Conservation (phyloP, 1,284 basidiomycete genomes). For the Ustilago curta region DNA sequence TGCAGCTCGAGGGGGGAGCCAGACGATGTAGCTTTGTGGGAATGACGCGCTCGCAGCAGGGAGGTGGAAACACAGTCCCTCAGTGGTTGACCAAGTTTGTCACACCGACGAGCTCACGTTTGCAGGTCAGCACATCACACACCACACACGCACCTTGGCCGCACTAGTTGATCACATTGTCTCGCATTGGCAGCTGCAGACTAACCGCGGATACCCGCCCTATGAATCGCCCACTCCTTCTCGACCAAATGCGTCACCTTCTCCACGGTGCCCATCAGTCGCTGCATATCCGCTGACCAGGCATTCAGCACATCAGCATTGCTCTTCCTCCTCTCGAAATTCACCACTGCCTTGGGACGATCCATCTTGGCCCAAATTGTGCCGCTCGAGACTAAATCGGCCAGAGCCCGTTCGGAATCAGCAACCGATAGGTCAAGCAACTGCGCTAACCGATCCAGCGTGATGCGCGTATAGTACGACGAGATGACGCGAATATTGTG, state of each 20-base stretch:
- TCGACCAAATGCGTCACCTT: conserved; percentile 66
- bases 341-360: conserved; percentile 87
- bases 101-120: no score
- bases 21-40: no score
- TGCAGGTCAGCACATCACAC: no score
- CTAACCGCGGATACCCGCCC: conserved; percentile 56
- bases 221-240: conserved; percentile 67
- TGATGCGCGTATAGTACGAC: conserved; percentile 94
- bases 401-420: conserved; percentile 88
- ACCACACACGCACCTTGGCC: not conserved
- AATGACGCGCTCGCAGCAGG: no score
- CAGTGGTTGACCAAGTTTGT: no score
- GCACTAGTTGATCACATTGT: not conserved
- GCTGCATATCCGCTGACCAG: conserved; percentile 95
- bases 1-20: no score
- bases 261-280: conserved; percentile 73
- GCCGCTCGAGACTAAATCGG: conserved; percentile 80
- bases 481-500: conserved; percentile 97
- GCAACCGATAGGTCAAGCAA: conserved; percentile 86
- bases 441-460: conserved; percentile 82
- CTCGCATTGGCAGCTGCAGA: no score
- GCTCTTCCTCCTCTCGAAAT: conserved; percentile 73
- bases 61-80: no score
- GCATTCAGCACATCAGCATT: conserved; percentile 80
- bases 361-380: conserved; percentile 90